Conservation (phyloP, 495 filamentous ascomycete genomes). For the Xylaria flabelliformis region DNA sequence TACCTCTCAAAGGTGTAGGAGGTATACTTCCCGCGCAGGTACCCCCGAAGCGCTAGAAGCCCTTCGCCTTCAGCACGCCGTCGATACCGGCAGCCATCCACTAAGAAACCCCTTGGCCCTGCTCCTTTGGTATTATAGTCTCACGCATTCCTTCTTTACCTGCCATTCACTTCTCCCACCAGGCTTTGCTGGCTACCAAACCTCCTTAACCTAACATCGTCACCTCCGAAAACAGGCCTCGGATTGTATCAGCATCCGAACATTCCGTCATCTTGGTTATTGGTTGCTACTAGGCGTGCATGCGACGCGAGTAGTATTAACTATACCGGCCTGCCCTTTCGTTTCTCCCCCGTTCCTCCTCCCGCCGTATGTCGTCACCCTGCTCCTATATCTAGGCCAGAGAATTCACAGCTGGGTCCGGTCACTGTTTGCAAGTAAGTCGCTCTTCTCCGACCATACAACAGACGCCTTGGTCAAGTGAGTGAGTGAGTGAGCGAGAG, state of each 20-base stretch:
- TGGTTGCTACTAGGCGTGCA: conserved; percentile 5
- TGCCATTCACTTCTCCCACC: conserved; percentile 13
- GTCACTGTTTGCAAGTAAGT: conserved; percentile 10
- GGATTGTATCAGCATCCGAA: conserved; percentile 17
- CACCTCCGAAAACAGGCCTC: conserved; percentile 21
- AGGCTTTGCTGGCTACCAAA: conserved; percentile 21
- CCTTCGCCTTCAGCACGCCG: conserved; percentile 8
- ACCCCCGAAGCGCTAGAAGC: conserved; percentile 9
- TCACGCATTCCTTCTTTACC: neutral
- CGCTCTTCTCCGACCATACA: neutral
- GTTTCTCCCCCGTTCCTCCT: neutral
- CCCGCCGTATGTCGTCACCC: conserved; percentile 14
- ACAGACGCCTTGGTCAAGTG: neutral
- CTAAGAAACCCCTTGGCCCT: neutral
- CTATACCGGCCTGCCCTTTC: neutral
- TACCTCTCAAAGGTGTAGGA: conserved; percentile 3
- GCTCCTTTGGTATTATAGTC: conserved; percentile 13
- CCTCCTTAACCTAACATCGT: conserved; percentile 20
- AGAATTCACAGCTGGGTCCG: conserved; percentile 8
- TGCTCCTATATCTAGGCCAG: neutral
- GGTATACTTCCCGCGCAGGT: conserved; percentile 6
- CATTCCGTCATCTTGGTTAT: conserved; percentile 15
- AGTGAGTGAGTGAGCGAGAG: neutral
- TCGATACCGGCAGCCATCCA: neutral
- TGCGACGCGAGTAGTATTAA: neutral